Percentiles rank a stretch among this genome's conserved stretches.
These are phyloP conservation scores for Auricularia heimuer DNA, from an alignment of 768 basidiomycete species.

Conservation along the genomic window DNA sequence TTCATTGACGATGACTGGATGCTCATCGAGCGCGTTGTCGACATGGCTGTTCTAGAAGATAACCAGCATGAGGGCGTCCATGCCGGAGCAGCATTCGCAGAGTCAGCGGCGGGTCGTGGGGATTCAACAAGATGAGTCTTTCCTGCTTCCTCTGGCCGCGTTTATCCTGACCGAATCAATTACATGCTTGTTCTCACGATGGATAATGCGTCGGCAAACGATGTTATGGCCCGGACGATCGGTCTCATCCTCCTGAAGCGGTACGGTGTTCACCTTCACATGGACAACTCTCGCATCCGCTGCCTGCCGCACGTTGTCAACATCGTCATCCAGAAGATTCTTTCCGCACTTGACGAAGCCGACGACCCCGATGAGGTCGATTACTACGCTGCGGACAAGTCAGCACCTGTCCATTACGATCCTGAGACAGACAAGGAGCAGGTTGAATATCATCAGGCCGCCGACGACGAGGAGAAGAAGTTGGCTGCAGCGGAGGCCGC, in stretches of 20 bases:
- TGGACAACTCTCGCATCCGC: constrained; percentile 23
- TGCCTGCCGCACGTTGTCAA: constrained; percentile 28
- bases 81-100: constrained; percentile 22
- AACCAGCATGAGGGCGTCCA: constrained; percentile 20
- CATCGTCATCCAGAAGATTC: constrained; percentile 26
- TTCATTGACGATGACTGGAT: constrained; percentile 16
- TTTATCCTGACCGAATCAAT: background rate
- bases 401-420: constrained; percentile 23
- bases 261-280: constrained; percentile 14
- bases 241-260: constrained; percentile 11
- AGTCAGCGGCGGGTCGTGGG: constrained; percentile 16
- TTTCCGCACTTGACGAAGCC: constrained; percentile 17
- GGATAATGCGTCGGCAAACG: constrained; percentile 27
- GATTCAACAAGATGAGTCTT: constrained; percentile 27
- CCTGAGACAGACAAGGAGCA: constrained; percentile 17
- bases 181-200: constrained; percentile 18
- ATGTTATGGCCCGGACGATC: constrained; percentile 21
- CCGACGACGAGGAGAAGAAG: constrained; percentile 13
- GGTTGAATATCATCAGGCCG: constrained; percentile 11
- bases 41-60: constrained; percentile 11
- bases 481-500: background rate
- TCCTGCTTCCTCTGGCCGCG: background rate
- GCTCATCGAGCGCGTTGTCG: constrained; percentile 11
- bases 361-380: constrained; percentile 19
- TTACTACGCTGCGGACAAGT: constrained; percentile 20